These are phyloP conservation scores for Thymus mandschuricus DNA, from an alignment of 257 asterid species.

Conservation along the genomic window DNA sequence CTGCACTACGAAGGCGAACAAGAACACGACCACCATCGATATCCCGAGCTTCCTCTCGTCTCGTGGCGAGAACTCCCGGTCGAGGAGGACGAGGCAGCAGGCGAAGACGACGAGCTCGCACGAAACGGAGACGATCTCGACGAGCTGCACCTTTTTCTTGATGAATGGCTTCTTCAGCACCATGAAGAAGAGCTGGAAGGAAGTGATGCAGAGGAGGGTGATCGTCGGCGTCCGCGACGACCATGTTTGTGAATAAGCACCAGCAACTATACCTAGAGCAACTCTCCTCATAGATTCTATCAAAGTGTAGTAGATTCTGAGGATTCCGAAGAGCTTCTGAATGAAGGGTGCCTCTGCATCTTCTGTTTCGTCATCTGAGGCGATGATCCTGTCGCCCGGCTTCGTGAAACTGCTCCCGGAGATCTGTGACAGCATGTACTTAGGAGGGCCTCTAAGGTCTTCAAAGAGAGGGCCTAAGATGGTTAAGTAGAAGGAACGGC, in stretches of 20 bases:
- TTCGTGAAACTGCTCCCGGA: constrained; percentile 48
- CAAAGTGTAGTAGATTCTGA: constrained; percentile 82
- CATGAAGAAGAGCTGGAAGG: constrained; percentile 89
- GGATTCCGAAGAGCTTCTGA: constrained; percentile 82
- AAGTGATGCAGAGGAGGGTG: constrained; percentile 58
- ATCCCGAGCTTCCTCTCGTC: constrained; percentile 62
- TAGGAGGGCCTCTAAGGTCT: constrained; percentile 95
- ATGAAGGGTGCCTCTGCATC: constrained; percentile 93
- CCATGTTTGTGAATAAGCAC: constrained; percentile 64
- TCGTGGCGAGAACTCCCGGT: constrained; percentile 41
- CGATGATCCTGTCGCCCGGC: constrained; percentile 63
- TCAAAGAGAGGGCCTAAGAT: constrained; percentile 87
- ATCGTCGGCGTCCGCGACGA: constrained; percentile 56
- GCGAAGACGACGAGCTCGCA: constrained; percentile 61
- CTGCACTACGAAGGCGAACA: constrained; percentile 52
- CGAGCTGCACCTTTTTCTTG: constrained; percentile 79
- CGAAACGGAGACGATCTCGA: constrained; percentile 72
- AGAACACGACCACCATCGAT: constrained; percentile 59
- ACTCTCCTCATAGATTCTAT: constrained; percentile 64
- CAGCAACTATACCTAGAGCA: constrained; percentile 64
- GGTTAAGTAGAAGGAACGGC: constrained; percentile 46
- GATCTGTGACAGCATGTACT: constrained; percentile 92
- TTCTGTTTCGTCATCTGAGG: constrained; percentile 85
- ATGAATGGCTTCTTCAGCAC: constrained; percentile 94
- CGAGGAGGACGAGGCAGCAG: constrained; percentile 52